Evolutionary conservation across 2,329 filamentous ascomycete genomes (phyloP).

Genomic region (Pezicula radicicola): DNA sequence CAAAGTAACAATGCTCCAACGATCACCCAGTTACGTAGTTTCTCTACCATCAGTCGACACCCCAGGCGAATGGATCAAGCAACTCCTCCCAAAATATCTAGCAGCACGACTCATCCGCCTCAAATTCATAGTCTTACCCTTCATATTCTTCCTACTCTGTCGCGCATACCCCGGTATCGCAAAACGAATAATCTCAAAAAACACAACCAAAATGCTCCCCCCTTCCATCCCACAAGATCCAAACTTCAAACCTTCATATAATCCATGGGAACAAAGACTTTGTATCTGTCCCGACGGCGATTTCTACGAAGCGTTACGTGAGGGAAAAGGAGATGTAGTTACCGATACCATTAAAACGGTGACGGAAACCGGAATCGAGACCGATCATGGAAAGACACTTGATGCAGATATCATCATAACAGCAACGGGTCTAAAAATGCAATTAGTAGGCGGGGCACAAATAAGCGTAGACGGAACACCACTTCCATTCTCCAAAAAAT

Average conservation of each 20-base stretch:
- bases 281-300: conserved; percentile 60
- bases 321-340: conserved; percentile 39
- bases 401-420: conserved; percentile 64
- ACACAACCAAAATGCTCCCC: conserved; percentile 48
- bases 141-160: conserved; percentile 43
- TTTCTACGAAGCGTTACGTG: conserved; percentile 46
- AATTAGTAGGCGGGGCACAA: conserved; percentile 48
- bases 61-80: not conserved
- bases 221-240: conserved; percentile 47
- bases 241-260: conserved; percentile 61
- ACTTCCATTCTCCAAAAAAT: conserved; percentile 44
- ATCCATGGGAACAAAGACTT: conserved; percentile 69
- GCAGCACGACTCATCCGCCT: conserved; percentile 44
- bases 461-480: conserved; percentile 50
- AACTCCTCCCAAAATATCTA: conserved; percentile 39
- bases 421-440: conserved; percentile 60
- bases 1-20: conserved; percentile 75
- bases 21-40: conserved; percentile 69
- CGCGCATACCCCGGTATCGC: conserved; percentile 46
- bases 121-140: conserved; percentile 41
- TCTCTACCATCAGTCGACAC: conserved; percentile 29
- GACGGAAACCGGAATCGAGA: conserved; percentile 45
- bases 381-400: conserved; percentile 42
- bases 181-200: conserved; percentile 38
- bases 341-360: conserved; percentile 49